Percentiles rank a stretch among this genome's conserved stretches.
Conservation (phyloP, 345 rosid genomes). For the Anastatica hierochuntica region DNA sequence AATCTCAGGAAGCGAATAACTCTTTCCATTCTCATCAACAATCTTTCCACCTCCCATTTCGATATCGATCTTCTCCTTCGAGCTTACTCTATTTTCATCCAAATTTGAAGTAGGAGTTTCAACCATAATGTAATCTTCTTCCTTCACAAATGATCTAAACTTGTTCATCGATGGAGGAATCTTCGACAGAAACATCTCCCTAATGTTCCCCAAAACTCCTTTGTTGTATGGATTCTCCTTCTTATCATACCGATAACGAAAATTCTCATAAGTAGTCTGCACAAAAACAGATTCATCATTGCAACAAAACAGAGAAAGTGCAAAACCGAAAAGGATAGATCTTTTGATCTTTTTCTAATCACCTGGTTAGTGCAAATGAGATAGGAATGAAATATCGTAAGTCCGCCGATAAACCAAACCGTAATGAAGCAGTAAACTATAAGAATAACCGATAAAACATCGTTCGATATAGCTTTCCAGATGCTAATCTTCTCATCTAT, state of each 20-base stretch:
- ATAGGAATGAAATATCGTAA: constrained; percentile 72
- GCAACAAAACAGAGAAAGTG: not conserved
- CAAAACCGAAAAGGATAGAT: not conserved
- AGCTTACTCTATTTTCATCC: constrained; percentile 33
- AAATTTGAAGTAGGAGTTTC: constrained; percentile 35
- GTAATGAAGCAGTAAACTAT: constrained; percentile 73
- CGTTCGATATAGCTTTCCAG: constrained; percentile 56
- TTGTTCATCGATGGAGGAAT: constrained; percentile 72
- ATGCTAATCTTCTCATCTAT: constrained; percentile 15
- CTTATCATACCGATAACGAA: constrained; percentile 78
- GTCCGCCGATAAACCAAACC: constrained; percentile 96
- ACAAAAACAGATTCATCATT: constrained; percentile 10
- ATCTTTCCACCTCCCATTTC: constrained; percentile 60
- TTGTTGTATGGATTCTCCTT: constrained; percentile 72
- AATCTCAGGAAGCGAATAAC: constrained; percentile 52
- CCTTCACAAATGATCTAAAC: constrained; percentile 57
- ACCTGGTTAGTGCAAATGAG: constrained; percentile 96
- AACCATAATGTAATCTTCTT: constrained; percentile 40
- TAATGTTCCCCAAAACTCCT: constrained; percentile 42
- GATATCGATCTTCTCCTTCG: constrained; percentile 52
- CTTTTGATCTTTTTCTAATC: constrained; percentile 2
- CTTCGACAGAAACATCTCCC: constrained; percentile 52
- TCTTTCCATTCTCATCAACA: constrained; percentile 32
- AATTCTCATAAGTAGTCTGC: constrained; percentile 96
- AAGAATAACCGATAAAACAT: constrained; percentile 53